Conservation (phyloP, 1,284 basidiomycete species). For the Melampsora americana region DNA sequence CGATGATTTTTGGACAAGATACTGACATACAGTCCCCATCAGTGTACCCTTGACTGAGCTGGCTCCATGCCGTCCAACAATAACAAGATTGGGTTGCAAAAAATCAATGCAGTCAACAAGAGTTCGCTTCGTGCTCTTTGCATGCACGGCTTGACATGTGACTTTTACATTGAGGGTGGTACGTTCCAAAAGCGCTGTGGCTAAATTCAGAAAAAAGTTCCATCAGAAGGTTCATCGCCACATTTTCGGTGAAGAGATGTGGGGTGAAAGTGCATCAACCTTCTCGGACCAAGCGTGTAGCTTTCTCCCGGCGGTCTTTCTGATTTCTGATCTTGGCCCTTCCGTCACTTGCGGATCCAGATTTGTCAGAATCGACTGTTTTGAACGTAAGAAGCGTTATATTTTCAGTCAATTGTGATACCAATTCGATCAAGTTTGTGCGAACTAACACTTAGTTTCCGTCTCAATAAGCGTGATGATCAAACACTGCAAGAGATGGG, state of each 20-base stretch:
- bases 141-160: conserved; percentile 40
- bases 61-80: conserved; percentile 30
- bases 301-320: conserved; percentile 42
- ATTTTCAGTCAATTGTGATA: conserved; percentile 4
- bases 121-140: conserved; percentile 25
- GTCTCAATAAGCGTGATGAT: conserved; percentile 41
- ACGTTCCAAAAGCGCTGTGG: conserved; percentile 33
- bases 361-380: conserved; percentile 24
- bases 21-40: conserved; percentile 40
- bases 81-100: conserved; percentile 34
- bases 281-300: conserved; percentile 29
- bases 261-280: background rate
- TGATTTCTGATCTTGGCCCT: conserved; percentile 34
- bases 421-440: background rate
- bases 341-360: conserved; percentile 9
- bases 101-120: conserved; percentile 41
- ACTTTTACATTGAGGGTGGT: conserved; percentile 32
- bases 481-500: conserved; percentile 15
- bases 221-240: background rate
- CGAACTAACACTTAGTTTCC: conserved; percentile 36
- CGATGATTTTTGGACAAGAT: conserved; percentile 40
- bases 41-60: conserved; percentile 28
- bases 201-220: background rate
- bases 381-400: background rate
- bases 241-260: too few relatives aligned